Evolutionary conservation across 805 yeast species (phyloP).

Genomic region (Sugiyamaella floridensis): DNA sequence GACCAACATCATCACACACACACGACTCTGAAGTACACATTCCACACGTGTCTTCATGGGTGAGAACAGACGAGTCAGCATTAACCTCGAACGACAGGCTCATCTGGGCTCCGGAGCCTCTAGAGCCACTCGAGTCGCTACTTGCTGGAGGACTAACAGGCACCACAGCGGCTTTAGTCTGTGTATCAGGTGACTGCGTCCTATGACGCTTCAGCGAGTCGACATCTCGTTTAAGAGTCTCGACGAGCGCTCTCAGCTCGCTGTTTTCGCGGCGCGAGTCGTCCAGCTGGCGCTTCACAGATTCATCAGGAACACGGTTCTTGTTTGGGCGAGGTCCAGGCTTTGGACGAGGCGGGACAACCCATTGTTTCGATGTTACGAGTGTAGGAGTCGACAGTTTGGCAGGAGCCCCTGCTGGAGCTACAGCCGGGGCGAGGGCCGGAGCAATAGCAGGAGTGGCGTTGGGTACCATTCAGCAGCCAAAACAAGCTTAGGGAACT

Average conservation of each 20-base stretch:
- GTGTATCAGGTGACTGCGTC: conserved; percentile 1
- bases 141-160: conserved; percentile 1
- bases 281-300: conserved; percentile 6
- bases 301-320: conserved; percentile 2
- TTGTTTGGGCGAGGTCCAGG: conserved; percentile 50
- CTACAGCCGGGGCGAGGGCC: background rate
- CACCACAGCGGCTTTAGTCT: background rate
- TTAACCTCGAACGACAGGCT: background rate
- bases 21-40: conserved; percentile 31
- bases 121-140: background rate
- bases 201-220: background rate
- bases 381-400: background rate
- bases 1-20: conserved; percentile 29
- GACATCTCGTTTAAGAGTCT: background rate
- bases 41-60: conserved; percentile 25
- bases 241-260: conserved; percentile 5
- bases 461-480: too few relatives aligned
- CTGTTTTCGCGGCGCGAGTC: conserved; percentile 6
- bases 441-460: background rate
- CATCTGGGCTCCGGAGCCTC: background rate
- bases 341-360: conserved; percentile 65
- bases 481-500: too few relatives aligned
- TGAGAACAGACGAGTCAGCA: background rate
- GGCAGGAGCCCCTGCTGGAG: background rate
- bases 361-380: conserved; percentile 62